Conservation (phyloP, 345 rosid genomes). For the Euphorbia lathyris region DNA sequence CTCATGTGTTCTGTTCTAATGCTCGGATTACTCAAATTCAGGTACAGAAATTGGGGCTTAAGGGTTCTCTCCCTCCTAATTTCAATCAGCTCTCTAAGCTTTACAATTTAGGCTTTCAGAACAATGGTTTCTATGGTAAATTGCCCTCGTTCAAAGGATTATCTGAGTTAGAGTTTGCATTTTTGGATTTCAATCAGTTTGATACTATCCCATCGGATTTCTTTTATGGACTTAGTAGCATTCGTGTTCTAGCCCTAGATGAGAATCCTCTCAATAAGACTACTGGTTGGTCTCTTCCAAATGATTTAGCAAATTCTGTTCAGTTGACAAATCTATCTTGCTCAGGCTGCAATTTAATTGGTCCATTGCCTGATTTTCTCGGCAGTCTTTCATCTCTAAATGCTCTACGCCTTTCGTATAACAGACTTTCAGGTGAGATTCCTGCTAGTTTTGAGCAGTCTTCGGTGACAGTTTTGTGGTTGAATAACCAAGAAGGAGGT, state of each 20-base stretch:
- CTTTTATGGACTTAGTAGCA: slow-evolving; percentile 44
- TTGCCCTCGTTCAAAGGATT: slow-evolving; percentile 62
- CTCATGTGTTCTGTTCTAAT: slow-evolving; percentile 42
- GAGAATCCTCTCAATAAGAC: slow-evolving; percentile 47
- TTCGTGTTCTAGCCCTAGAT: slow-evolving; percentile 61
- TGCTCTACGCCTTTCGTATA: slow-evolving; percentile 47
- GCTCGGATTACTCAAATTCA: slow-evolving; percentile 60
- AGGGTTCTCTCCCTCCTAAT: slow-evolving; percentile 56
- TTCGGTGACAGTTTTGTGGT: slow-evolving; percentile 50
- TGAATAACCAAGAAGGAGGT: slow-evolving; percentile 51
- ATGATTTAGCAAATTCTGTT: slow-evolving; percentile 38
- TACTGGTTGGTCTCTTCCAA: slow-evolving; percentile 60
- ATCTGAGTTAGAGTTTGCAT: slow-evolving; percentile 44
- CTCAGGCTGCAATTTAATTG: slow-evolving; percentile 57
- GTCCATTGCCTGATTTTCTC: slow-evolving; percentile 59
- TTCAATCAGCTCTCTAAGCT: slow-evolving; percentile 56
- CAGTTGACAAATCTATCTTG: slow-evolving; percentile 59
- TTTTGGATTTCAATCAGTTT: slow-evolving; percentile 54
- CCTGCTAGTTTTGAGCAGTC: slow-evolving; percentile 43
- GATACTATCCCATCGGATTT: slow-evolving; percentile 61
- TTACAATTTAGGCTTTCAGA: slow-evolving; percentile 53
- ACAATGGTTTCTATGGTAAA: slow-evolving; percentile 51
- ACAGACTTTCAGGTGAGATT: slow-evolving; percentile 49
- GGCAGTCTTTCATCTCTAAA: slow-evolving; percentile 49
- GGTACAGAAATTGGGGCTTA: slow-evolving; percentile 51